A percentile compares a stretch with the other conserved stretches of the same genome.
These are phyloP conservation scores for Metarhizium album DNA, from an alignment of 2,329 filamentous ascomycete species.

Conservation along the genomic window DNA sequence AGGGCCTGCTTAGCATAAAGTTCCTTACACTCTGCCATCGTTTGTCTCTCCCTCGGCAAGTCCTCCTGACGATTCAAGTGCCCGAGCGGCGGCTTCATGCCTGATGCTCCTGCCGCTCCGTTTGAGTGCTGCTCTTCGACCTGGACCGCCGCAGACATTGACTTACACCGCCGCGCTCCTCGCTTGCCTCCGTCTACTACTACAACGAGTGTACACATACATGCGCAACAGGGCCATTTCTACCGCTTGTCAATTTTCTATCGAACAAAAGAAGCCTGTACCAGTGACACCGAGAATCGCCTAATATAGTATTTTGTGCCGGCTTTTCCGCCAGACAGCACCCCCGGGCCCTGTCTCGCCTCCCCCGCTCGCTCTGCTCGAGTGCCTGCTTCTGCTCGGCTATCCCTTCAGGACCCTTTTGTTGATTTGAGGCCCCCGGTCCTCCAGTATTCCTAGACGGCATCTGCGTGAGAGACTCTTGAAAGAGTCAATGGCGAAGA, in stretches of 20 bases:
- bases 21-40: not conserved
- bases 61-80: no score
- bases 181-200: not conserved
- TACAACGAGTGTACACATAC: not conserved
- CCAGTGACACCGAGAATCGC: not conserved
- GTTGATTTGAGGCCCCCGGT: not conserved
- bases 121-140: not conserved
- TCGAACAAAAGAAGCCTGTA: not conserved
- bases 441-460: not conserved
- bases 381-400: not conserved
- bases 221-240: not conserved
- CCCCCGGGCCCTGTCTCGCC: not conserved
- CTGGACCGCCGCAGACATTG: constrained; percentile 3
- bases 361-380: not conserved
- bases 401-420: not conserved
- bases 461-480: constrained; percentile 2
- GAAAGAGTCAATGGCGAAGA: constrained; percentile 38
- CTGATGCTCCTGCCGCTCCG: not conserved
- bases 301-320: not conserved
- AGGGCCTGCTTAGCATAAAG: not conserved
- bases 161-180: constrained; percentile 6
- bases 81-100: no score
- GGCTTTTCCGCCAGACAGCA: not conserved
- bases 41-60: no score
- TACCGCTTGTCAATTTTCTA: not conserved